Base-by-base conservation (phyloP, 306 rosid species). In the Rosa multiflora region DNA sequence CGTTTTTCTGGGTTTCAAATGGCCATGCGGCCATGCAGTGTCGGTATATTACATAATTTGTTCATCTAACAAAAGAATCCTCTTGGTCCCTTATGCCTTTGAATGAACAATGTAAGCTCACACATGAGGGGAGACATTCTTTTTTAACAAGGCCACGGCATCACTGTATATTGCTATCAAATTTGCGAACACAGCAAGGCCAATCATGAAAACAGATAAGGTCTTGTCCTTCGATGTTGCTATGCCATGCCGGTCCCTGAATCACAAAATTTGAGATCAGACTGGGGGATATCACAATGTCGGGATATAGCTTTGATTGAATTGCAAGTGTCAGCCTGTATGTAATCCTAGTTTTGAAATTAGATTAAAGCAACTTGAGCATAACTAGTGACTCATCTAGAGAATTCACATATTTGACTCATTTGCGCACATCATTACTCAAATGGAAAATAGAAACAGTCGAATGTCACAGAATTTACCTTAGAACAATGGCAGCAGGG, bases 401-500 rank as follows among this genome's bases (percentile, higher is more conserved):
- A 7, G 42, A 67, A 40, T 17, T 6, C 7, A 48, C 47, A 18
- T 62, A 26, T 11, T 29, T 23, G 44, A 66, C 23, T 26, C 44
- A 8, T 2, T 1, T 6, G 21, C 10, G 2, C 47, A 37, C 66
- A 12, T 73, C 6, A 55, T 39, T 55, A 8, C 67, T 55, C 11
- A 73, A 55, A 14, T 55, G 51, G 67, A 55, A 73, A 23, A 15
- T 23, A 32, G 10, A 26, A 75, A 43, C 44, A 58, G 17, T 42
- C 42, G 26, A 8, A 15, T 13, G 69, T 23, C 69, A 42, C 53
- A 80, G 73, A 48, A 47, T 82, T 58, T 59, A 89, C 96, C 90
- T 91, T 62, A 91, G 83, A 79, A 89, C 89, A 82, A 89, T 89
- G 79, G 90, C 87, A 78, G 90, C 89, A 70, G 93, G 96, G 83